A percentile compares a stretch with the other conserved stretches of the same genome.
phyloP scores from a whole-genome alignment of 768 basidiomycete genomes.

The Thelephora ganbajun region DNA sequence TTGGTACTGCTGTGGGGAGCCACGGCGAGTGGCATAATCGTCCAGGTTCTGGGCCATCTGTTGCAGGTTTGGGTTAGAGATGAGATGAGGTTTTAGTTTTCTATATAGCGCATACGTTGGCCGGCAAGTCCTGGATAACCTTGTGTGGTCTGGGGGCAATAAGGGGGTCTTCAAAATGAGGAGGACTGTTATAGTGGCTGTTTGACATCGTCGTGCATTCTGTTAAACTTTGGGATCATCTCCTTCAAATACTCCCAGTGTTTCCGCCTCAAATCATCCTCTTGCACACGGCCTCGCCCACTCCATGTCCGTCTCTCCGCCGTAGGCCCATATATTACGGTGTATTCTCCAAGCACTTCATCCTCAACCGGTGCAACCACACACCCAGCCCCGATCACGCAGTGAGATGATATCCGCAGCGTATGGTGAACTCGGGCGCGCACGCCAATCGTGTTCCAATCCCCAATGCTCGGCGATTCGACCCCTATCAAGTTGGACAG shows the following conservation, averaged over 20 bases:
- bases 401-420: constrained; percentile 65
- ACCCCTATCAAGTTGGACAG: constrained; percentile 38
- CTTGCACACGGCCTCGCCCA: constrained; percentile 72
- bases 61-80: constrained; percentile 8
- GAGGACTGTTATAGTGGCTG: constrained; percentile 21
- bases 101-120: constrained; percentile 36
- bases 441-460: constrained; percentile 78
- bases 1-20: constrained; percentile 10
- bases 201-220: constrained; percentile 22
- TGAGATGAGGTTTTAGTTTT: constrained; percentile 2
- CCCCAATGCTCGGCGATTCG: constrained; percentile 74
- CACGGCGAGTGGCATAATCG: constrained; percentile 20
- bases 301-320: constrained; percentile 74
- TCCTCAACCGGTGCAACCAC: constrained; percentile 68
- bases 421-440: constrained; percentile 75
- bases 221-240: constrained; percentile 83
- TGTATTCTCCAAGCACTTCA: constrained; percentile 70
- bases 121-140: constrained; percentile 42
- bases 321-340: constrained; percentile 67
- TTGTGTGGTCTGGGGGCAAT: constrained; percentile 56
- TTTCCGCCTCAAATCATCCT: constrained; percentile 70
- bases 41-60: constrained; percentile 58
- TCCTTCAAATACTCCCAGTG: constrained; percentile 88
- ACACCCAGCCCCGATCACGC: constrained; percentile 72
- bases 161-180: constrained; percentile 40